Percentiles rank a stretch among this genome's conserved stretches.
Conservation (phyloP, 495 filamentous ascomycete genomes). For the Xylaria longipes region DNA sequence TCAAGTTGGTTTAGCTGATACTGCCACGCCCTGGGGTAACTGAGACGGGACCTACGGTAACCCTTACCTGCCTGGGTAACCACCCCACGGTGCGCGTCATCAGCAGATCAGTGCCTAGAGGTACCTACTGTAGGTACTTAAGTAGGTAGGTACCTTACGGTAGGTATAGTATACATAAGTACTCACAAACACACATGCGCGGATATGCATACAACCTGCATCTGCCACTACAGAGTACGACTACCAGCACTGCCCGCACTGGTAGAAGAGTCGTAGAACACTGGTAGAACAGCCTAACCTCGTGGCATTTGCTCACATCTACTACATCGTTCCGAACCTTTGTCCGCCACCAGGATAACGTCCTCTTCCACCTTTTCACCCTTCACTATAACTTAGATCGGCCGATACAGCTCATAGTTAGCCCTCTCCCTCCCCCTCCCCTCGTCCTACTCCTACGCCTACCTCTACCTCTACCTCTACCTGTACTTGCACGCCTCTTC, state of each 20-base stretch:
- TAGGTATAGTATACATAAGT: no score
- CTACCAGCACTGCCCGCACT: not conserved
- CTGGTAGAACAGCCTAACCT: not conserved
- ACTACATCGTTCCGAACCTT: not conserved
- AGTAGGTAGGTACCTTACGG: no score
- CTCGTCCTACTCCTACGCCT: not conserved
- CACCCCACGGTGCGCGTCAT: slow-evolving; percentile 39
- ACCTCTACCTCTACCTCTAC: not conserved
- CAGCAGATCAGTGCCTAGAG: slow-evolving; percentile 43
- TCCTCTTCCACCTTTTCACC: not conserved
- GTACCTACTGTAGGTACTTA: no score
- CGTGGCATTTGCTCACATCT: not conserved
- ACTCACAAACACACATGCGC: no score
- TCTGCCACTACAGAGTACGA: not conserved
- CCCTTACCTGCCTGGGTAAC: slow-evolving; percentile 4
- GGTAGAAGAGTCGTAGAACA: not conserved
- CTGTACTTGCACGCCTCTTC: not conserved
- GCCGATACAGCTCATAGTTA: not conserved
- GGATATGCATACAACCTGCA: not conserved
- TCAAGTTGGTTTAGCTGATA: not conserved
- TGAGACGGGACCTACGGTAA: no score
- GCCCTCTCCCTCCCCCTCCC: not conserved
- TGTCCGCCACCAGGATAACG: not conserved
- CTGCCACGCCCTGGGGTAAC: not conserved
- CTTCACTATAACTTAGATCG: not conserved